Percentiles rank a stretch among this genome's conserved stretches.
Evolutionary conservation across 345 rosid genomes (phyloP).

Genomic region (Rhodamnia argentea): DNA sequence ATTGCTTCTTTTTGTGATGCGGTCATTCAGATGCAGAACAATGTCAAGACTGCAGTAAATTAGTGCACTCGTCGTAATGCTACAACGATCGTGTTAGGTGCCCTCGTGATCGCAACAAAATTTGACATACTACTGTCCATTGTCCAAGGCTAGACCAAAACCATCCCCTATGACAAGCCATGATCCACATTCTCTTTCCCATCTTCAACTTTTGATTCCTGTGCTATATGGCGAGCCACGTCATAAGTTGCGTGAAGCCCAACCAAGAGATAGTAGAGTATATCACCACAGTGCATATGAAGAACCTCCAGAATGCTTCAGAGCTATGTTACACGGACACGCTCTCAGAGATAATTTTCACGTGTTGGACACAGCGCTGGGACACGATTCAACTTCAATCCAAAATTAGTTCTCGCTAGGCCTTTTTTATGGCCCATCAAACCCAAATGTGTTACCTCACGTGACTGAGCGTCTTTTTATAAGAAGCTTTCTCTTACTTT

Average conservation of each 20-base stretch:
- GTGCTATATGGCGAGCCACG: constrained; percentile 40
- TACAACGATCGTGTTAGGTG: background rate
- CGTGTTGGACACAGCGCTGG: too few species aligned
- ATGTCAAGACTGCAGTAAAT: background rate
- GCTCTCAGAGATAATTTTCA: too few species aligned
- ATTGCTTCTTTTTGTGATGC: background rate
- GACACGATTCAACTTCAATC: too few species aligned
- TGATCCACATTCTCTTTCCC: background rate
- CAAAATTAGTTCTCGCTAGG: too few species aligned
- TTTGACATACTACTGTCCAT: background rate
- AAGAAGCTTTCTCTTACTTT: too few species aligned
- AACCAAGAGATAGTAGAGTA: constrained; percentile 57
- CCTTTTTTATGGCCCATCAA: too few species aligned
- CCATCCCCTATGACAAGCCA: background rate
- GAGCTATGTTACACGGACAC: too few species aligned
- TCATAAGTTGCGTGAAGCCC: constrained; percentile 92
- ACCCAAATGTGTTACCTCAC: too few species aligned
- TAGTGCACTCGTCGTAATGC: background rate
- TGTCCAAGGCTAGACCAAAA: background rate
- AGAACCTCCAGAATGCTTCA: constrained; percentile 59
- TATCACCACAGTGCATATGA: constrained; percentile 57
- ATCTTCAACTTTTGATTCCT: constrained; percentile 14
- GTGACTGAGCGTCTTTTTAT: too few species aligned
- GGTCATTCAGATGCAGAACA: background rate
- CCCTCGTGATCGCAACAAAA: background rate